phyloP scores from a whole-genome alignment of 1,284 basidiomycete species.

The Sporisorium sorghi region DNA sequence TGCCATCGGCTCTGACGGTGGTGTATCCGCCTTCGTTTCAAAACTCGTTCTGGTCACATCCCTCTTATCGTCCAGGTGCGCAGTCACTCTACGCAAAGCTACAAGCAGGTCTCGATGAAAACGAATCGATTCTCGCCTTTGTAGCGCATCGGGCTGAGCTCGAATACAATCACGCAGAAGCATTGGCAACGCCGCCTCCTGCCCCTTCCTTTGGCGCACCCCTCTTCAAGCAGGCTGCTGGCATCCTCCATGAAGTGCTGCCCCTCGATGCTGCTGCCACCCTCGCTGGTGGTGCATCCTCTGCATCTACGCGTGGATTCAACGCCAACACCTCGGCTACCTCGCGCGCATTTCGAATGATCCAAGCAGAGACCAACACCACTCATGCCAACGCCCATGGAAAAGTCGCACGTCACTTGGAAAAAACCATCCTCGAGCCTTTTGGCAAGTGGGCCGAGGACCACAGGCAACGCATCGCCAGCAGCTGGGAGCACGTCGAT shows the following conservation, averaged over 20 bases:
- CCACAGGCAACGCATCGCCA: slow-evolving; percentile 52
- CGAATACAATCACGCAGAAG: slow-evolving; percentile 60
- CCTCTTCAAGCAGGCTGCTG: slow-evolving; percentile 51
- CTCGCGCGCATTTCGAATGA: slow-evolving; percentile 48
- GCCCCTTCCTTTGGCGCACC: slow-evolving; percentile 34
- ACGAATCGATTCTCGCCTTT: slow-evolving; percentile 59
- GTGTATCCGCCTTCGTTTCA: slow-evolving; percentile 60
- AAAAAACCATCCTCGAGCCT: slow-evolving; percentile 56
- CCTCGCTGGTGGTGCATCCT: slow-evolving; percentile 5
- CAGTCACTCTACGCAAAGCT: slow-evolving; percentile 58
- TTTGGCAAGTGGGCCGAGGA: slow-evolving; percentile 62
- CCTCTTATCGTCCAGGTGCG: slow-evolving; percentile 62
- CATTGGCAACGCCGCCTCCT: slow-evolving; percentile 48
- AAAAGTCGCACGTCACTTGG: slow-evolving; percentile 54
- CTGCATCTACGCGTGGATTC: slow-evolving; percentile 29
- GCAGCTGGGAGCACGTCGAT: slow-evolving; percentile 64
- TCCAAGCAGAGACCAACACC: slow-evolving; percentile 51
- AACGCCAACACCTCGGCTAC: slow-evolving; percentile 37
- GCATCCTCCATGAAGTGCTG: slow-evolving; percentile 44
- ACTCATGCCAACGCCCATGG: slow-evolving; percentile 56
- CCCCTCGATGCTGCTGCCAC: slow-evolving; percentile 20
- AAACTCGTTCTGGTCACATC: slow-evolving; percentile 65
- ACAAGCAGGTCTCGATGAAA: slow-evolving; percentile 65
- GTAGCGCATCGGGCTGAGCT: slow-evolving; percentile 58
- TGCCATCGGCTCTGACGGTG: slow-evolving; percentile 56